These are phyloP conservation scores for Beverwykella pulmonaria DNA, from an alignment of 495 filamentous ascomycete genomes.

Conservation along the genomic window DNA sequence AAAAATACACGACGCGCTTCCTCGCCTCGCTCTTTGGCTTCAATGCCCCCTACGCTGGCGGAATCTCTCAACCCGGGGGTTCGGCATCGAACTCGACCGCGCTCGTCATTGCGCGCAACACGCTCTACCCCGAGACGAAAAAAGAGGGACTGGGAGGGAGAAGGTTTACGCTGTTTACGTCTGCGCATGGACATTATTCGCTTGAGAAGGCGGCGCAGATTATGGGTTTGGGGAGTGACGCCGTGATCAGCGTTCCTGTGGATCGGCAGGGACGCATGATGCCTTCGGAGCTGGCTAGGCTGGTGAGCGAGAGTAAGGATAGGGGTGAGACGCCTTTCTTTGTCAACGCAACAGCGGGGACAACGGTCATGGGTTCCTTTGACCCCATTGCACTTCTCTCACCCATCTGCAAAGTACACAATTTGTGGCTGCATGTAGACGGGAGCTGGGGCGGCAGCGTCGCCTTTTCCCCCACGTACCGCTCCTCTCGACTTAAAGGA, in stretches of 20 bases:
- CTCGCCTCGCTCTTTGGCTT: constrained; percentile 79
- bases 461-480: constrained; percentile 68
- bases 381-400: constrained; percentile 77
- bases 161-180: constrained; percentile 83
- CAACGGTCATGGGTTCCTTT: constrained; percentile 88
- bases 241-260: constrained; percentile 74
- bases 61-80: constrained; percentile 85
- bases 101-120: constrained; percentile 87
- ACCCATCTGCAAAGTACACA: constrained; percentile 67
- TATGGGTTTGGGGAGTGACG: constrained; percentile 74
- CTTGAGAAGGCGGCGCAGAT: constrained; percentile 92
- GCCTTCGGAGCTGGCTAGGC: constrained; percentile 61
- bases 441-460: constrained; percentile 88
- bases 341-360: constrained; percentile 93
- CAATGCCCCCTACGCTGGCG: constrained; percentile 71
- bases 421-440: constrained; percentile 90
- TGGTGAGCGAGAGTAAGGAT: constrained; percentile 59
- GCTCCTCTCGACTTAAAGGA: constrained; percentile 63
- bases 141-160: constrained; percentile 64
- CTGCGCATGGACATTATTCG: constrained; percentile 86
- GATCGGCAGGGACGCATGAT: constrained; percentile 73
- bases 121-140: constrained; percentile 76
- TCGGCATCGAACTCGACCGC: constrained; percentile 83
- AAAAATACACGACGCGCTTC: constrained; percentile 71
- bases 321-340: constrained; percentile 83